Conservation (phyloP, 2,329 filamentous ascomycete genomes). For the Beauveria bassiana region DNA sequence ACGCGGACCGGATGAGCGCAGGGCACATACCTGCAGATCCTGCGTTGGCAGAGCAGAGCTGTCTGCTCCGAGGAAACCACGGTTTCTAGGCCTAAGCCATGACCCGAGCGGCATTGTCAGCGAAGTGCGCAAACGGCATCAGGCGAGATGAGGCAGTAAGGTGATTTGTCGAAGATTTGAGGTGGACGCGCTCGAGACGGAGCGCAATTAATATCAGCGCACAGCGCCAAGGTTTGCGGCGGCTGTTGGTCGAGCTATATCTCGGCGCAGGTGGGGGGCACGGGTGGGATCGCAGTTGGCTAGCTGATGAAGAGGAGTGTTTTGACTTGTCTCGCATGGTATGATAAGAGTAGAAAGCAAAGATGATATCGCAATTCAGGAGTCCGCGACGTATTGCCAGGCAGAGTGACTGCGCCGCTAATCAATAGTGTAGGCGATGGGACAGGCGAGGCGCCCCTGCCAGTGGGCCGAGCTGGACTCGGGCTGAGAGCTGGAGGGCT, state of each 20-base stretch:
- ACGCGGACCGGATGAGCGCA: background rate
- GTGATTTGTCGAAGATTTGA: background rate
- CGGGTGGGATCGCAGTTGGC: background rate
- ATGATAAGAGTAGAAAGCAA: background rate
- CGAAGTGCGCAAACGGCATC: background rate
- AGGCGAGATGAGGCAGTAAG: background rate
- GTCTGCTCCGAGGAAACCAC: slow-evolving; percentile 42
- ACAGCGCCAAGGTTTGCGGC: background rate
- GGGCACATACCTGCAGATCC: slow-evolving; percentile 36
- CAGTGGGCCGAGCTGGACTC: slow-evolving; percentile 2
- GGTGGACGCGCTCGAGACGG: background rate
- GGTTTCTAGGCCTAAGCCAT: slow-evolving; percentile 30
- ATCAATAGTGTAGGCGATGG: slow-evolving; percentile 4
- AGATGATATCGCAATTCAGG: background rate
- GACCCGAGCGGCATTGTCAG: slow-evolving; percentile 23
- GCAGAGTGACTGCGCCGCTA: background rate
- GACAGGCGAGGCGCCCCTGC: slow-evolving; percentile 6
- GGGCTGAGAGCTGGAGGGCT: slow-evolving; percentile 8
- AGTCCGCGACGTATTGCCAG: background rate
- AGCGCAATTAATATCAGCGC: slow-evolving; percentile 9
- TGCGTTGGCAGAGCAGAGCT: slow-evolving; percentile 42
- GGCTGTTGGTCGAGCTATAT: background rate
- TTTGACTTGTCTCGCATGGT: background rate
- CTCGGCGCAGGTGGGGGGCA: background rate
- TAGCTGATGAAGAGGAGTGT: background rate